Percentiles rank a stretch among this genome's conserved stretches.
Evolutionary conservation across 2,329 filamentous ascomycete genomes (phyloP).

Genomic region (Monilinia aucupariae): DNA sequence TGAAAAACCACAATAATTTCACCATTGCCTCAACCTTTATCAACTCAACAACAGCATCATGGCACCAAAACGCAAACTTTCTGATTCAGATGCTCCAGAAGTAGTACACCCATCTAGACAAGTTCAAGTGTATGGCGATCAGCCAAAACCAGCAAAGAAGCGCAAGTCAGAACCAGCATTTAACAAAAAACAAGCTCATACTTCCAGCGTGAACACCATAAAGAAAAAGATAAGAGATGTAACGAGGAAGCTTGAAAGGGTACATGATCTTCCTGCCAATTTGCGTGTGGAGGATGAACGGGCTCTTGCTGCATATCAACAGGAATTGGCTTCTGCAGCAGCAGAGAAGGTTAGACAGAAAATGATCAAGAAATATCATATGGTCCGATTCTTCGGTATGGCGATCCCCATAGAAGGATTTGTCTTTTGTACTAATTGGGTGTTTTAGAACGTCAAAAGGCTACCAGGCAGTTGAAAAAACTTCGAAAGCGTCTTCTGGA

Average conservation of each 20-base stretch:
- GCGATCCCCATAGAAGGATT: constrained; percentile 1
- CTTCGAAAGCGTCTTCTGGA: constrained; percentile 53
- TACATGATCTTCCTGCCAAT: constrained; percentile 60
- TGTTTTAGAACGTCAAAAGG: constrained; percentile 63
- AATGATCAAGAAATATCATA: constrained; percentile 77
- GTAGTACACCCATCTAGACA: constrained; percentile 34
- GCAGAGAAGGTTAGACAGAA: constrained; percentile 57
- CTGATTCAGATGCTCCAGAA: constrained; percentile 25
- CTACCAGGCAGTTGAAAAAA: constrained; percentile 60
- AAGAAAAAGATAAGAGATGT: constrained; percentile 70
- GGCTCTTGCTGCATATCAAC: constrained; percentile 61
- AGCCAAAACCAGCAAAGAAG: constrained; percentile 32
- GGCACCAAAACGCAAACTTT: constrained; percentile 31
- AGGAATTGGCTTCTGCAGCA: constrained; percentile 55
- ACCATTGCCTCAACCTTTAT: not conserved
- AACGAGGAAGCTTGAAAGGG: constrained; percentile 57
- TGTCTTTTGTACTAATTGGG: constrained; percentile 15
- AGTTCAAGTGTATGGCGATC: constrained; percentile 31
- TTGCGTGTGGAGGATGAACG: constrained; percentile 65
- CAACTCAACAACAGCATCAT: constrained; percentile 24
- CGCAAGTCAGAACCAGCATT: constrained; percentile 29
- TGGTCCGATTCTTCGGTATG: constrained; percentile 77
- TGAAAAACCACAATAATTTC: constrained; percentile 13
- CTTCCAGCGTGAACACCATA: constrained; percentile 48
- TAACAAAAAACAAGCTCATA: constrained; percentile 32